These are phyloP conservation scores for Saccharomycopsis synnaedendra DNA, from an alignment of 805 yeast species.

Conservation along the genomic window DNA sequence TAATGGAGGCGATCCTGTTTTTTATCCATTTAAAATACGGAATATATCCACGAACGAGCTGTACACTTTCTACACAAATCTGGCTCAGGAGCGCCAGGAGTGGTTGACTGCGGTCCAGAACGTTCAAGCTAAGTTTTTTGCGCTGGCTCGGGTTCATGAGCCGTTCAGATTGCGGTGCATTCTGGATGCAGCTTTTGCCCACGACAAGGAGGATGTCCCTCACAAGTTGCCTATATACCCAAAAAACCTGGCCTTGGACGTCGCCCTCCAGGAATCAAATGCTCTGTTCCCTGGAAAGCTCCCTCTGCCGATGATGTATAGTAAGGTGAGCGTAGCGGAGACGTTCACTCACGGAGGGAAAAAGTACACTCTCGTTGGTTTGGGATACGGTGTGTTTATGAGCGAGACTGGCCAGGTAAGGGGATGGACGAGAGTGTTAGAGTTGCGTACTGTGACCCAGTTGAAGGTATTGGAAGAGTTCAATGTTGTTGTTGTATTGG, in stretches of 20 bases:
- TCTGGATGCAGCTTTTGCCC: conserved; percentile 51
- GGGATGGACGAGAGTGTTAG: conserved; percentile 49
- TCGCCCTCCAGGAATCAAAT: conserved; percentile 26
- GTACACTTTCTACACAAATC: conserved; percentile 37
- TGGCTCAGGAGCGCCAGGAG: conserved; percentile 37
- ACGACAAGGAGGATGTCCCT: conserved; percentile 42
- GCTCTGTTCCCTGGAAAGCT: conserved; percentile 18
- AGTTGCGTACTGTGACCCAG: conserved; percentile 40
- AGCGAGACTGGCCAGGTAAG: conserved; percentile 20
- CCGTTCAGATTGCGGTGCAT: conserved; percentile 45
- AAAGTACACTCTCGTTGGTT: conserved; percentile 44
- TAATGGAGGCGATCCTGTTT: conserved; percentile 15
- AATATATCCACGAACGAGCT: conserved; percentile 44
- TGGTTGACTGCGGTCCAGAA: conserved; percentile 46
- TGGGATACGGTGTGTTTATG: conserved; percentile 52
- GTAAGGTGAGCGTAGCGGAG: conserved; percentile 21
- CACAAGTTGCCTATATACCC: conserved; percentile 42
- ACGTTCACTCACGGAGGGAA: conserved; percentile 32
- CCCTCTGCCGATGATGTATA: conserved; percentile 21
- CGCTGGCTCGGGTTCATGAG: conserved; percentile 29
- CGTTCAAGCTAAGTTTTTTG: conserved; percentile 33
- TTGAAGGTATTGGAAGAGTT: conserved; percentile 48
- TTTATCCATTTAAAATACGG: conserved; percentile 37
- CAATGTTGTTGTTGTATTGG: conserved; percentile 45
- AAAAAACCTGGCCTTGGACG: conserved; percentile 39